phyloP scores from a whole-genome alignment of 2,329 filamentous ascomycete species.

The Daldinia sp. region DNA sequence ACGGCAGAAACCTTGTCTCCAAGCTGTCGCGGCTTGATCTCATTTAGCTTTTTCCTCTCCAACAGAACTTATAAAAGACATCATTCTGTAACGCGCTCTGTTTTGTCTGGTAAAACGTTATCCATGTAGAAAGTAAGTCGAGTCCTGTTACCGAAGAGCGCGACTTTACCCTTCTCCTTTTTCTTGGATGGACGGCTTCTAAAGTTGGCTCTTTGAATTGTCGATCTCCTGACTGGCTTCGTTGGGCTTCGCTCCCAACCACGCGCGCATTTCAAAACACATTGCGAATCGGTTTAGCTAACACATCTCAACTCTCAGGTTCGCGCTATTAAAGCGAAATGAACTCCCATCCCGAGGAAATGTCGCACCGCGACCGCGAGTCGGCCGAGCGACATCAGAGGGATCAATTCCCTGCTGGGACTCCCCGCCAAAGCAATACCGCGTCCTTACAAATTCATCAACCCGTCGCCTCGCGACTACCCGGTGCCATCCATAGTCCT shows the following conservation, averaged over 20 bases:
- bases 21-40: constrained; percentile 42
- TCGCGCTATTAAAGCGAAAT: constrained; percentile 39
- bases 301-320: constrained; percentile 24
- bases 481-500: constrained; percentile 87
- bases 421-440: constrained; percentile 85
- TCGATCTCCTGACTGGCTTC: constrained; percentile 26
- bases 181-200: constrained; percentile 6
- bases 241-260: constrained; percentile 7
- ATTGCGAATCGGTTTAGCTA: constrained; percentile 14
- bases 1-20: constrained; percentile 25
- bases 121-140: constrained; percentile 41
- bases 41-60: constrained; percentile 19
- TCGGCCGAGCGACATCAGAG: constrained; percentile 68
- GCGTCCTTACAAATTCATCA: constrained; percentile 93
- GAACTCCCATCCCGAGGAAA: constrained; percentile 53
- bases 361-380: constrained; percentile 70
- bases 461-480: constrained; percentile 83
- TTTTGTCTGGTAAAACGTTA: constrained; percentile 2
- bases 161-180: constrained; percentile 6
- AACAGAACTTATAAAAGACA: background rate
- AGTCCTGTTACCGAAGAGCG: background rate
- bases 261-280: constrained; percentile 21
- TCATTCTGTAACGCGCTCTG: constrained; percentile 7
- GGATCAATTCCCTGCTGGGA: constrained; percentile 67
- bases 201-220: background rate